Conservation (phyloP, 169 alveolate species). For the Cryptosporidium viatorum region DNA sequence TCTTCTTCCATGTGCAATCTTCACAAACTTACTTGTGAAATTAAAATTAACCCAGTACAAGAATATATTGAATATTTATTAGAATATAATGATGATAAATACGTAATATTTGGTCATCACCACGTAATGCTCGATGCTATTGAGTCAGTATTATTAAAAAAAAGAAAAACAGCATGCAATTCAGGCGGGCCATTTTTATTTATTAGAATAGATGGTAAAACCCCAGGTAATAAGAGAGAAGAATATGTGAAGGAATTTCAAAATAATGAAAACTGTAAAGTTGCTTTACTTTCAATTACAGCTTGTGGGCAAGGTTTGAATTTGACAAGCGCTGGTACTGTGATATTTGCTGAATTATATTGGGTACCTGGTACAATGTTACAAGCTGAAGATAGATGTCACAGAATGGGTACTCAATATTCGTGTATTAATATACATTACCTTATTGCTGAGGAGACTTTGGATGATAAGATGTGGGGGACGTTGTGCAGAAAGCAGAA, state of each 20-base stretch:
- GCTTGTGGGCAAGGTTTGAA: conserved; percentile 96
- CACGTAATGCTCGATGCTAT: conserved; percentile 90
- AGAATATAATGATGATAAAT: conserved; percentile 88
- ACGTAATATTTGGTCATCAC: conserved; percentile 96
- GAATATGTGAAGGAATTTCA: conserved; percentile 91
- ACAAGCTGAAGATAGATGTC: conserved; percentile 98
- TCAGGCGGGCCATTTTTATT: conserved; percentile 73
- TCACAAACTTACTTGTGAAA: conserved; percentile 93
- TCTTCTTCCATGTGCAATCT: conserved; percentile 80
- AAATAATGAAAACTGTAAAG: conserved; percentile 80
- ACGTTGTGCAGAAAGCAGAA: conserved; percentile 55
- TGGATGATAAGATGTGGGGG: conserved; percentile 86
- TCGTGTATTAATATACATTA: conserved; percentile 85
- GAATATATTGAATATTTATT: conserved; percentile 92
- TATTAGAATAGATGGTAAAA: conserved; percentile 95
- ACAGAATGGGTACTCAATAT: conserved; percentile 93
- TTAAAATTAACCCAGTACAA: conserved; percentile 91
- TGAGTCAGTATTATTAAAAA: conserved; percentile 84
- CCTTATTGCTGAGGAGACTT: conserved; percentile 86
- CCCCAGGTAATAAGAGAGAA: conserved; percentile 89
- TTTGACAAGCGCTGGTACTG: conserved; percentile 95
- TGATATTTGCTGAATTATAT: conserved; percentile 95
- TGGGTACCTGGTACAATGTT: conserved; percentile 98
- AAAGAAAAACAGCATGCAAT: conserved; percentile 53
- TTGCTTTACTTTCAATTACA: conserved; percentile 94